phyloP scores from a whole-genome alignment of 2,329 filamentous ascomycete genomes.

The Grosmannia clavigera region DNA sequence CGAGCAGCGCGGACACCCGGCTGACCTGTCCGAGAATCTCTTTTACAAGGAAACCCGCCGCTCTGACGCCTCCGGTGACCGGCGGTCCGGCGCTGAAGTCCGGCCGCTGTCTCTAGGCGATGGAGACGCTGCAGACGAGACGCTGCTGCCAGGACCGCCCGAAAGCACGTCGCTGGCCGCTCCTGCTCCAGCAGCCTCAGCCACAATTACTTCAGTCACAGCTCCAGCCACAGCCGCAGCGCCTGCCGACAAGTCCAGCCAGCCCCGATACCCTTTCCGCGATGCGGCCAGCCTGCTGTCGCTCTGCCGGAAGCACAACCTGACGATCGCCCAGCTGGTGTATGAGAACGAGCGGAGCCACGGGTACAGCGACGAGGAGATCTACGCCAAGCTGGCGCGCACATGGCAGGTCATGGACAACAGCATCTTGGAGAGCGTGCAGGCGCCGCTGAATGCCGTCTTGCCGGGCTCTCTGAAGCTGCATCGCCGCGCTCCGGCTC shows the following conservation, averaged over 20 bases:
- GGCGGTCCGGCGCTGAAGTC: slow-evolving; percentile 30
- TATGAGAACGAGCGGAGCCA: slow-evolving; percentile 41
- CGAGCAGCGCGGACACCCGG: slow-evolving; percentile 22
- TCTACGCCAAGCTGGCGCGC: slow-evolving; percentile 31
- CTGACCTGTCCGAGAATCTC: slow-evolving; percentile 37
- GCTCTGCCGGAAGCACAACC: slow-evolving; percentile 35
- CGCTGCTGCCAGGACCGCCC: too few relatives aligned
- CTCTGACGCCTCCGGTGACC: slow-evolving; percentile 31
- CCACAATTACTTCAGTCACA: slow-evolving; percentile 10
- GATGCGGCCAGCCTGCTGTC: slow-evolving; percentile 32
- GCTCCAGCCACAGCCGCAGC: slow-evolving; percentile 1
- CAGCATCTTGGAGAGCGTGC: slow-evolving; percentile 36
- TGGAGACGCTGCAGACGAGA: not conserved
- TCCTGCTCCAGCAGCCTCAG: not conserved
- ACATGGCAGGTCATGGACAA: slow-evolving; percentile 41
- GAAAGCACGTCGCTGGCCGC: not conserved
- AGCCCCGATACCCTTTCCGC: slow-evolving; percentile 34
- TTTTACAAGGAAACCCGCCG: slow-evolving; percentile 39
- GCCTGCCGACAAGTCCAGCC: slow-evolving; percentile 11
- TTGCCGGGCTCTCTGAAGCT: slow-evolving; percentile 36
- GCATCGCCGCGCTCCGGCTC: slow-evolving; percentile 30
- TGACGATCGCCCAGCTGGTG: slow-evolving; percentile 38
- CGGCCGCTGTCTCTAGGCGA: slow-evolving; percentile 17
- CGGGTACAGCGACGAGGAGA: slow-evolving; percentile 36
- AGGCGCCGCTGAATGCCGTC: slow-evolving; percentile 27